Conservation (phyloP, 331 rosid genomes). For the Quercus phellos region DNA sequence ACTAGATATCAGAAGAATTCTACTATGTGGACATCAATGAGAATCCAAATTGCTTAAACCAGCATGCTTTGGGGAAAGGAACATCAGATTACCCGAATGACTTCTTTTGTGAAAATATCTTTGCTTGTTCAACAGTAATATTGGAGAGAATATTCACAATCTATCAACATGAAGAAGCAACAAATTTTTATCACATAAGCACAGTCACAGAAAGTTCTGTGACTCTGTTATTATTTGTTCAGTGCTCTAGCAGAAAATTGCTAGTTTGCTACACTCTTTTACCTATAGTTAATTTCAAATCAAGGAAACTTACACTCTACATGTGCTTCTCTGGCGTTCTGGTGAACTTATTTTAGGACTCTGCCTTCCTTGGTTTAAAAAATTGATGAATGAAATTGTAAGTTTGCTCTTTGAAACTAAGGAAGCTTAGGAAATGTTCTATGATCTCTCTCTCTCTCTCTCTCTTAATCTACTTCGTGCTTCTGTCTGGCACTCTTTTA, state of each 20-base stretch:
- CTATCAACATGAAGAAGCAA: neutral
- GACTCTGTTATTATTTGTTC: neutral
- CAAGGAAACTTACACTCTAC: neutral
- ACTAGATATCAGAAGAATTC: neutral
- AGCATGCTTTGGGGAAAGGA: neutral
- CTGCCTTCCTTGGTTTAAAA: neutral
- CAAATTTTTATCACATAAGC: neutral
- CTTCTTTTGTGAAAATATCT: neutral
- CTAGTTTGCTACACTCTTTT: neutral
- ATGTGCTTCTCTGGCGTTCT: neutral
- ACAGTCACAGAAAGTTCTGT: neutral
- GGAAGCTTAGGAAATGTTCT: neutral
- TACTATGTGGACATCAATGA: neutral
- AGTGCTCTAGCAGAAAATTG: neutral
- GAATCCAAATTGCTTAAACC: neutral
- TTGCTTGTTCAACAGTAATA: neutral
- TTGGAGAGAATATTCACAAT: neutral
- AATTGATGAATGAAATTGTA: neutral
- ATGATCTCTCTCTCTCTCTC: neutral
- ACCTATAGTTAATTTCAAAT: neutral
- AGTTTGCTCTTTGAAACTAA: neutral
- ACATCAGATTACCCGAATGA: neutral
- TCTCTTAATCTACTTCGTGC: neutral
- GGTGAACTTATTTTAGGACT: neutral
- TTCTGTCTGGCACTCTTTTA: neutral